Evolutionary conservation across 768 basidiomycete species (phyloP), one percentile per base, ranked within the genome.

Genomic region (Leccinum pellstonianum): DNA sequence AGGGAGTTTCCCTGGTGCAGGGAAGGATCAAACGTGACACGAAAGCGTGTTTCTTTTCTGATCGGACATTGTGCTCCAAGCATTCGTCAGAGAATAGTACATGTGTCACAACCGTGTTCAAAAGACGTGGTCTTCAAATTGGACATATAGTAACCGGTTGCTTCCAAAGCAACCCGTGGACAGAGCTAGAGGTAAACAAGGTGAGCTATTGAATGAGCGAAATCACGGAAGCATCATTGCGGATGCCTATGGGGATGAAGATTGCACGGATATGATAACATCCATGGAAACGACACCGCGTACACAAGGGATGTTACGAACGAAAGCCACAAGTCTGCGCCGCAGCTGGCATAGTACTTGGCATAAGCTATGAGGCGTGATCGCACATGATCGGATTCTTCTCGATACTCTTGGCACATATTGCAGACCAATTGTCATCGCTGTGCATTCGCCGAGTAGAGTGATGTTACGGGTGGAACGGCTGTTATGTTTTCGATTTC

Each of bases 401-500:
- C 21, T 15, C 17, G 19, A 19, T 5, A 19, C 11, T 17, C 43
- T 46, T 23, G 5, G 23, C 15, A 25, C 47, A 48, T 23, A 6
- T 25, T 15, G 15, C 14, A 25, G 23, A 1, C 17, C 38, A 4
- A 23, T 29, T 29, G 29, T 17, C 19, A 43, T 19, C 17, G 43
- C 43, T 19, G 8, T 41, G 3, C 41, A 41, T 41, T n/a, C 41
- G 21, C 11, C 11, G 5, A 48, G 19, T 11, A 47, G 10, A 21
- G 19, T 23, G 21, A 23, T 5, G 46, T n/a, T 21, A 23, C 14
- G 7, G 0, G 25, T n/a, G 55, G 19, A 55, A 51, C 11, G 46
- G 12, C 60, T 47, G 79, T 90, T 72, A 95, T 95, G 95, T 41
- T 87, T 82, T 51, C 84, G 82, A 19, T 46, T 10, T 46, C 5